Conservation (phyloP, 257 asterid species). For the Haberlea rhodopensis region DNA sequence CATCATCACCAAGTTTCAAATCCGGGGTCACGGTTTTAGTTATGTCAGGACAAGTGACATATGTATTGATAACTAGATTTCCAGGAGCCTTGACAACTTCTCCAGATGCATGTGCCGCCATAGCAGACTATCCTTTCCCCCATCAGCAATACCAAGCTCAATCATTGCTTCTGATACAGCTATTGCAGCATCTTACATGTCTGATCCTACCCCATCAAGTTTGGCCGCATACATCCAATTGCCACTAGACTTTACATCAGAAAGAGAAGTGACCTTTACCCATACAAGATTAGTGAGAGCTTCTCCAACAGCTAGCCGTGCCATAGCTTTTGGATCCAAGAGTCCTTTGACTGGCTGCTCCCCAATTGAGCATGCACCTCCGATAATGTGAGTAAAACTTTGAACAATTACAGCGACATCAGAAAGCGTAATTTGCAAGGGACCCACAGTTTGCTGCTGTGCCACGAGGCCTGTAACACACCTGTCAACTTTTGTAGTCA, state of each 20-base stretch:
- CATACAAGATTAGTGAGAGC: conserved; percentile 89
- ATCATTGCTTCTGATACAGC: conserved; percentile 95
- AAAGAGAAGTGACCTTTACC: conserved; percentile 84
- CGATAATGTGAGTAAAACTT: conserved; percentile 65
- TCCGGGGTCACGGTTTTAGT: conserved; percentile 90
- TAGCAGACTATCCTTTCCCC: conserved; percentile 96
- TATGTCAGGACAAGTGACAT: conserved; percentile 89
- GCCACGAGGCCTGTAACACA: conserved; percentile 98
- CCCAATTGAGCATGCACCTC: conserved; percentile 91
- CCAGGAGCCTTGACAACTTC: conserved; percentile 98
- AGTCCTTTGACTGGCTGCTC: conserved; percentile 93
- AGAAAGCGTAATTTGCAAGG: conserved; percentile 78
- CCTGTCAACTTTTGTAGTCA: conserved; percentile 92
- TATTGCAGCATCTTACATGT: conserved; percentile 88
- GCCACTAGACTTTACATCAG: conserved; percentile 90
- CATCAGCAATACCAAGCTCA: conserved; percentile 92
- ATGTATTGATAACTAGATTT: conserved; percentile 82
- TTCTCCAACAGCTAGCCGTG: conserved; percentile 86
- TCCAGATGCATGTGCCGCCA: conserved; percentile 81
- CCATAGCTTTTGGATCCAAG: conserved; percentile 89
- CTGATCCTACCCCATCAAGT: conserved; percentile 92
- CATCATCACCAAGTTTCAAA: conserved; percentile 76
- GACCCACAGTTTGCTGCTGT: conserved; percentile 98
- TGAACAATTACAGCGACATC: conserved; percentile 94
- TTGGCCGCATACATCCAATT: conserved; percentile 99